These are phyloP conservation scores for Tulasnella sp. DNA, from an alignment of 768 basidiomycete genomes.

Conservation along the genomic window DNA sequence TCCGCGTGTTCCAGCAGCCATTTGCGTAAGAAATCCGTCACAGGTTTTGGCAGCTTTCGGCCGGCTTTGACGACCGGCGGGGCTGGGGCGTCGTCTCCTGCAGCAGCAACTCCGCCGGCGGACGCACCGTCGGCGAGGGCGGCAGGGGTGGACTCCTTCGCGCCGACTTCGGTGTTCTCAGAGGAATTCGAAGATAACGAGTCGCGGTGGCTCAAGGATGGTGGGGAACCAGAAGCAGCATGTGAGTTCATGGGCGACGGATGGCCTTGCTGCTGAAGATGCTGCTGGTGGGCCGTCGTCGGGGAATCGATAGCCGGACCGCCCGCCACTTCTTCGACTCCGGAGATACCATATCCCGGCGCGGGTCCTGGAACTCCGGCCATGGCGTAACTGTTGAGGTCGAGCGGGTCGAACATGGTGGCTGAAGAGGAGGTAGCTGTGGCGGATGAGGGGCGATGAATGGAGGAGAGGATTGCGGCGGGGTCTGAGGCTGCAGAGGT, in stretches of 20 bases:
- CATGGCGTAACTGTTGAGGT: not conserved
- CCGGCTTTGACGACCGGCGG: conserved; percentile 36
- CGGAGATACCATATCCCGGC: not conserved
- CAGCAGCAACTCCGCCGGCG: not conserved
- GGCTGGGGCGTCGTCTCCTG: not conserved
- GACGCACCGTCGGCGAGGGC: not conserved
- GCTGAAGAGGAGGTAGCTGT: not conserved
- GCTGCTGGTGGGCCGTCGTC: not conserved
- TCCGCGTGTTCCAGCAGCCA: conserved; percentile 86
- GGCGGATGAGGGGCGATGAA: not conserved
- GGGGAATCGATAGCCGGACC: not conserved
- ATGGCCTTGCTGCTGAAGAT: not conserved
- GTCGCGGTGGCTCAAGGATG: not conserved
- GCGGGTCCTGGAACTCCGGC: not conserved
- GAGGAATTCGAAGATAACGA: not conserved
- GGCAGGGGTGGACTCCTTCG: not conserved
- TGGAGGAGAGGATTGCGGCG: not conserved
- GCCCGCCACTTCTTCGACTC: not conserved
- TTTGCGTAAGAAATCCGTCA: conserved; percentile 82
- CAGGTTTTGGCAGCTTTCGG: conserved; percentile 85
- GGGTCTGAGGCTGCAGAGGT: not conserved
- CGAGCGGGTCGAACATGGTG: not conserved
- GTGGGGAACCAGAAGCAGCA: not conserved
- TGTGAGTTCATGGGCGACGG: not conserved
- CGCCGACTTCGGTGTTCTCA: not conserved